phyloP scores from a whole-genome alignment of 2,329 filamentous ascomycete genomes.

The Aspergillus calidoustus region DNA sequence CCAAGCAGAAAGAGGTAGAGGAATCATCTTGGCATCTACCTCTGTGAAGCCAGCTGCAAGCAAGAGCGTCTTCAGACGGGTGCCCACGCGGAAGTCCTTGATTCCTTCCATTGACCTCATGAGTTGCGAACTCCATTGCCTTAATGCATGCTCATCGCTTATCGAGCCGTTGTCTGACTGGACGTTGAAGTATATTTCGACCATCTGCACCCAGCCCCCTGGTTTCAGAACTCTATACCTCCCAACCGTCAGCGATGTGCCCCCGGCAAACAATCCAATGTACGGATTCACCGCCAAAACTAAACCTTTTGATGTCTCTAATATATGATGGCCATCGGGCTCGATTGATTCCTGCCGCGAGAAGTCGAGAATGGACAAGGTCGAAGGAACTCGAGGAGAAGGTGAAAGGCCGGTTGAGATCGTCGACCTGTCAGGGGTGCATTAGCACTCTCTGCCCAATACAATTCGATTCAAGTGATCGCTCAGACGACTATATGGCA shows the following conservation, averaged over 20 bases:
- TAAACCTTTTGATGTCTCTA: slow-evolving; percentile 68
- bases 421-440: slow-evolving; percentile 59
- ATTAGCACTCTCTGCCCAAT: slow-evolving; percentile 4
- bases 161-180: slow-evolving; percentile 86
- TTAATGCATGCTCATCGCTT: slow-evolving; percentile 67
- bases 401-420: slow-evolving; percentile 71
- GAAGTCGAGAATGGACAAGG: slow-evolving; percentile 73
- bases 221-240: slow-evolving; percentile 59
- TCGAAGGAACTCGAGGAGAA: slow-evolving; percentile 77
- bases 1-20: slow-evolving; percentile 72
- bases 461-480: neutral
- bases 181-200: slow-evolving; percentile 83
- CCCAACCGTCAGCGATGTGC: slow-evolving; percentile 14
- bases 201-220: slow-evolving; percentile 84
- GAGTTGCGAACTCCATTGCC: slow-evolving; percentile 69
- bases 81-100: slow-evolving; percentile 69
- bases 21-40: slow-evolving; percentile 68
- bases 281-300: slow-evolving; percentile 11
- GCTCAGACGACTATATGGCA: neutral
- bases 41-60: slow-evolving; percentile 68
- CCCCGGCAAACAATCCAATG: neutral
- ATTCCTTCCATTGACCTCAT: slow-evolving; percentile 63
- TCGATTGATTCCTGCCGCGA: slow-evolving; percentile 67
- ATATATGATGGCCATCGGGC: slow-evolving; percentile 77
- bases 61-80: slow-evolving; percentile 64